phyloP scores from a whole-genome alignment of 495 filamentous ascomycete genomes.

The Thermochaetoides thermophila region DNA sequence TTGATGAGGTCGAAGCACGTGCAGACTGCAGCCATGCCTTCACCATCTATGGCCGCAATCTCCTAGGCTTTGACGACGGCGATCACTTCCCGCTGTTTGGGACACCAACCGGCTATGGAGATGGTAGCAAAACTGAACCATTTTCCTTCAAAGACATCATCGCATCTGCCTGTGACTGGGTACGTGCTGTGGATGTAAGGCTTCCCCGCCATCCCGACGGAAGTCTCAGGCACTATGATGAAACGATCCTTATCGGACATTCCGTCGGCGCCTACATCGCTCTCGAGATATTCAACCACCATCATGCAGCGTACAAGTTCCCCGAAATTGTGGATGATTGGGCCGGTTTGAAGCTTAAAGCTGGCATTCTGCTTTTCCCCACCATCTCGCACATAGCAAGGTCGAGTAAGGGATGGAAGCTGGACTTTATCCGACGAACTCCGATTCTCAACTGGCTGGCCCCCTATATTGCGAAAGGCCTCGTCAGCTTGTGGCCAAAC shows the following conservation, averaged over 20 bases:
- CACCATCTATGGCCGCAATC: slow-evolving; percentile 53
- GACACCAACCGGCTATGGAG: not conserved
- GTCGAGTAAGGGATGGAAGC: slow-evolving; percentile 45
- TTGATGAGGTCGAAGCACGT: slow-evolving; percentile 15
- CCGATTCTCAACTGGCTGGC: slow-evolving; percentile 41
- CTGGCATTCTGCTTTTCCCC: slow-evolving; percentile 58
- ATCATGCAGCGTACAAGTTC: slow-evolving; percentile 2
- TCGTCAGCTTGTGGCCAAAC: slow-evolving; percentile 34
- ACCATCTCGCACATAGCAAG: slow-evolving; percentile 61
- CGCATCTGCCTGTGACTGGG: slow-evolving; percentile 23
- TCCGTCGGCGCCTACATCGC: slow-evolving; percentile 68
- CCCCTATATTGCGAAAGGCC: slow-evolving; percentile 32
- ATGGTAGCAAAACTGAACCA: slow-evolving; percentile 13
- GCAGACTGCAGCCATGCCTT: slow-evolving; percentile 14
- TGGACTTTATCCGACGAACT: slow-evolving; percentile 36
- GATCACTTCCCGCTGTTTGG: slow-evolving; percentile 28
- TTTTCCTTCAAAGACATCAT: slow-evolving; percentile 52
- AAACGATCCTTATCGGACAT: slow-evolving; percentile 67
- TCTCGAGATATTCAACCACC: slow-evolving; percentile 51
- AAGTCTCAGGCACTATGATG: slow-evolving; percentile 19
- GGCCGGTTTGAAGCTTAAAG: slow-evolving; percentile 18
- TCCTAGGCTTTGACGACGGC: slow-evolving; percentile 54
- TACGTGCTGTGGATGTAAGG: too few relatives aligned
- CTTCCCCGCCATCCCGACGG: not conserved
- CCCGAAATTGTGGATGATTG: not conserved